These are phyloP conservation scores for Aspergillus caelatus DNA, from an alignment of 2,329 filamentous ascomycete species.

Conservation along the genomic window DNA sequence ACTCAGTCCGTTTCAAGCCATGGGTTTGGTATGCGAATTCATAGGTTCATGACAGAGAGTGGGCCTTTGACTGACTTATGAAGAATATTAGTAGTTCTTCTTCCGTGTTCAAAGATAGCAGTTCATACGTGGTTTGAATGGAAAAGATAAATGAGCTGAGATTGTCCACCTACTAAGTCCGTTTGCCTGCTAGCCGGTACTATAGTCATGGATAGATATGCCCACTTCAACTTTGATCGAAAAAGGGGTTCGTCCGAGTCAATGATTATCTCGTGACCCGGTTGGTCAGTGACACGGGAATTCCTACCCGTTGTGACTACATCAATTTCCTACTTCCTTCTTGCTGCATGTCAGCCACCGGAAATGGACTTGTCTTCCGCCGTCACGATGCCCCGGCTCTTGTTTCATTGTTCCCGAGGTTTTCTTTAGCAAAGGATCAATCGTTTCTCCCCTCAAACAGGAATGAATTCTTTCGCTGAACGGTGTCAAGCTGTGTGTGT, in stretches of 20 bases:
- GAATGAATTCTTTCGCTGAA: neutral
- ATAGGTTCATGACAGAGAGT: neutral
- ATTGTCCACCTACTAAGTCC: neutral
- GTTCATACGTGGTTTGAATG: slow-evolving; percentile 1
- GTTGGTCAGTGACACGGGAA: neutral
- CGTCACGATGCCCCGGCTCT: neutral
- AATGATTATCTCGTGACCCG: neutral
- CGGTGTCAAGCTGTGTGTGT: slow-evolving; percentile 1
- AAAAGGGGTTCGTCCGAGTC: neutral
- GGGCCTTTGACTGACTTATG: neutral
- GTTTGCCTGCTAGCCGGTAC: neutral
- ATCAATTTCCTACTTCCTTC: no score
- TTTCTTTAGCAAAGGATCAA: neutral
- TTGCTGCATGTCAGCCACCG: no score
- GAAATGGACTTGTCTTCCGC: neutral
- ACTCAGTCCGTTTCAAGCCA: neutral
- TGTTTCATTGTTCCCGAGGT: neutral
- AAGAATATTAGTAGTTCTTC: neutral
- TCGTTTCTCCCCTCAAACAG: neutral
- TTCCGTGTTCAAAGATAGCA: neutral
- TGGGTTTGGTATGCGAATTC: neutral
- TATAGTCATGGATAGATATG: neutral
- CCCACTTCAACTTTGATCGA: neutral
- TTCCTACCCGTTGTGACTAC: neutral
- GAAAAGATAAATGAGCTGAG: neutral